Evolutionary conservation across 129 eudicot species (phyloP), one percentile per base, ranked within the genome.

Genomic region (Sambucus nigra): DNA sequence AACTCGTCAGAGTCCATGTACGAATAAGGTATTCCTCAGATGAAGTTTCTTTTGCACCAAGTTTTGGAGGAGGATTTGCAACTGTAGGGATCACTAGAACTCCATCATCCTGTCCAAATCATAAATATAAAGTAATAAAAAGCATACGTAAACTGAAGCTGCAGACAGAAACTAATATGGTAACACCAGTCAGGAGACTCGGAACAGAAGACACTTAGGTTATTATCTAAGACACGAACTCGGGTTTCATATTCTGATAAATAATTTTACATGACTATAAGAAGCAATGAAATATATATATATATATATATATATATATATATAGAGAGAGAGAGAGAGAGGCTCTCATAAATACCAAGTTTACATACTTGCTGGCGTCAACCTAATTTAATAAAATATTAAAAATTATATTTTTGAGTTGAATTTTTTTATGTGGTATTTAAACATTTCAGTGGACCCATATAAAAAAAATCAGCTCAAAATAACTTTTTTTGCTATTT

Each of bases 81-180:
- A 69, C 65, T 14, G 97, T 80, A 33, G 97, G 97, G 50, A 89
- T 63, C 45, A 89, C 93, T 46, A 89, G 80, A 22, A 89, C 69
- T 62, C 95, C 97, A 69, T 80, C 94, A 32, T 89, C 95, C 97
- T 89, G 67, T 55, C 21, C 51, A 77, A 17, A 47, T 40, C 39
- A 54, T 33, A 41, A 25, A 65, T 53, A 25, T 40, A 53, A 69
- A 31, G 16, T 32, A 42, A 40, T 23, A 69, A 18, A n/a, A 50
- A 33, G 52, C 21, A 47, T 20, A 35, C 59, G 63, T 11, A 7
- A 18, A 26, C 25, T 24, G 21, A 2, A 54, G 21, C 26, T 29
- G 25, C 15, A 13, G n/a, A 41, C 22, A 65, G 21, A 35, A 9
- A 33, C 1, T 2, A 11, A 45, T 21, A 4, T 22, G 8, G 18